Percentiles rank a stretch among this genome's conserved stretches.
Conservation (phyloP, 352 stramenopile species). For the Pythium dissimile region DNA sequence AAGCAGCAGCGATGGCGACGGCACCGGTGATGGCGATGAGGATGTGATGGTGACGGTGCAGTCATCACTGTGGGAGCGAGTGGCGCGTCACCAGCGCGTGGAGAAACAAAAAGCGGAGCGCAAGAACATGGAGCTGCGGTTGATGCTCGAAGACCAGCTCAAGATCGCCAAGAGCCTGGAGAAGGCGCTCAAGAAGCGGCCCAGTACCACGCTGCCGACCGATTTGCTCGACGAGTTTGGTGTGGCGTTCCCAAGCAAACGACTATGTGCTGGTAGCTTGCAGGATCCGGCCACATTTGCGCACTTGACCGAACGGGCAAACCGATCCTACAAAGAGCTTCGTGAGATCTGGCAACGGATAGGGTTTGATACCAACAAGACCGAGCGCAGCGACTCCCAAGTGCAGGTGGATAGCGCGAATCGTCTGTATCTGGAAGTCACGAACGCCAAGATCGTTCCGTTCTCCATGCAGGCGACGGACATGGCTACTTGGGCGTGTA, state of each 20-base stretch:
- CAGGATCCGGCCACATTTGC: slow-evolving; percentile 6
- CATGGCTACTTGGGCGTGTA: slow-evolving; percentile 33
- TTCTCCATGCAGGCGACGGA: slow-evolving; percentile 38
- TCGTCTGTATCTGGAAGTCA: slow-evolving; percentile 31
- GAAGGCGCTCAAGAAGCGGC: slow-evolving; percentile 35
- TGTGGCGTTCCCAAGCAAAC: background rate
- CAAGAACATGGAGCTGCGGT: slow-evolving; percentile 25
- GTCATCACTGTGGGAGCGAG: slow-evolving; percentile 22
- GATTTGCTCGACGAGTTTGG: slow-evolving; percentile 6
- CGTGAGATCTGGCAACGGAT: slow-evolving; percentile 22
- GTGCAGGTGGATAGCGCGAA: slow-evolving; percentile 22
- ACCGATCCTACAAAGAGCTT: slow-evolving; percentile 25
- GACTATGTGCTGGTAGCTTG: background rate
- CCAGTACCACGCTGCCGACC: background rate
- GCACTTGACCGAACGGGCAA: background rate
- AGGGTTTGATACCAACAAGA: background rate
- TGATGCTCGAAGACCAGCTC: slow-evolving; percentile 37
- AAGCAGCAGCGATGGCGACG: too few relatives aligned
- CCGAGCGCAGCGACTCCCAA: slow-evolving; percentile 29
- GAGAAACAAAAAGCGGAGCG: slow-evolving; percentile 26
- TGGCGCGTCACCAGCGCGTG: slow-evolving; percentile 26
- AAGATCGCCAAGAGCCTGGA: slow-evolving; percentile 47
- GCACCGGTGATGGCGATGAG: background rate
- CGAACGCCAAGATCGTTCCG: slow-evolving; percentile 40
- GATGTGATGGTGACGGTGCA: slow-evolving; percentile 8